A percentile compares a stretch with the other conserved stretches of the same genome.
Conservation (phyloP, 2,329 filamentous ascomycete genomes). For the Cercospora sesami region DNA sequence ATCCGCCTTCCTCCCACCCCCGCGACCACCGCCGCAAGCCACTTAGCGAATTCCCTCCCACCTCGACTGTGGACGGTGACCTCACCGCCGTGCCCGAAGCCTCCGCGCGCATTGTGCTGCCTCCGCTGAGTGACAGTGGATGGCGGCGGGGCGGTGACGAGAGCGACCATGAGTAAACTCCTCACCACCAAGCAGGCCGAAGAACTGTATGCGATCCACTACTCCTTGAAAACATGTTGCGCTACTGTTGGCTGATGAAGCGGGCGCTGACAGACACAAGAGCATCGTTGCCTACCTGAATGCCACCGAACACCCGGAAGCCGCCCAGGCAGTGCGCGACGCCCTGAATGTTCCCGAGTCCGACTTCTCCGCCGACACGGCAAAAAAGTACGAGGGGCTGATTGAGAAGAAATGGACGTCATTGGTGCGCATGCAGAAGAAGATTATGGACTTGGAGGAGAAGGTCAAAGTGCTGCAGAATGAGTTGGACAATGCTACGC, state of each 20-base stretch:
- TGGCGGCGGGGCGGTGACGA: slow-evolving; percentile 12
- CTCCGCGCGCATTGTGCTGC: slow-evolving; percentile 6
- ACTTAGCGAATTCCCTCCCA: background rate
- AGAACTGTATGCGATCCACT: slow-evolving; percentile 68
- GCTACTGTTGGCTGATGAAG: slow-evolving; percentile 34
- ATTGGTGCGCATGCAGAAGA: slow-evolving; percentile 91
- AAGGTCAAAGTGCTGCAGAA: slow-evolving; percentile 70
- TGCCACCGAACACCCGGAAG: slow-evolving; percentile 68
- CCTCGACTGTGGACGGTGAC: background rate
- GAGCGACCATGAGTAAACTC: slow-evolving; percentile 67
- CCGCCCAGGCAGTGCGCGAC: slow-evolving; percentile 69
- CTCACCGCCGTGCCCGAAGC: background rate
- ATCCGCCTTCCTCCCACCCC: background rate
- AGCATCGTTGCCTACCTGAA: slow-evolving; percentile 87
- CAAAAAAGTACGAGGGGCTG: slow-evolving; percentile 91
- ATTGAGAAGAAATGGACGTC: slow-evolving; percentile 99
- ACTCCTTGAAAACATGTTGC: slow-evolving; percentile 19
- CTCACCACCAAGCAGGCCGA: slow-evolving; percentile 80
- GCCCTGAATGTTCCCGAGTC: slow-evolving; percentile 70
- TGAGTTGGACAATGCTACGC: slow-evolving; percentile 82
- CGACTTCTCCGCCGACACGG: slow-evolving; percentile 73
- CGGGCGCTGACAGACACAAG: slow-evolving; percentile 68
- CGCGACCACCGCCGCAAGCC: background rate
- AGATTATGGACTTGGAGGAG: slow-evolving; percentile 93
- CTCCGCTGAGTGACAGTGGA: slow-evolving; percentile 16